A percentile compares a stretch with the other conserved stretches of the same genome.
These are phyloP conservation scores for Globisporangium alternatum DNA, from an alignment of 352 stramenopile species.

Conservation along the genomic window DNA sequence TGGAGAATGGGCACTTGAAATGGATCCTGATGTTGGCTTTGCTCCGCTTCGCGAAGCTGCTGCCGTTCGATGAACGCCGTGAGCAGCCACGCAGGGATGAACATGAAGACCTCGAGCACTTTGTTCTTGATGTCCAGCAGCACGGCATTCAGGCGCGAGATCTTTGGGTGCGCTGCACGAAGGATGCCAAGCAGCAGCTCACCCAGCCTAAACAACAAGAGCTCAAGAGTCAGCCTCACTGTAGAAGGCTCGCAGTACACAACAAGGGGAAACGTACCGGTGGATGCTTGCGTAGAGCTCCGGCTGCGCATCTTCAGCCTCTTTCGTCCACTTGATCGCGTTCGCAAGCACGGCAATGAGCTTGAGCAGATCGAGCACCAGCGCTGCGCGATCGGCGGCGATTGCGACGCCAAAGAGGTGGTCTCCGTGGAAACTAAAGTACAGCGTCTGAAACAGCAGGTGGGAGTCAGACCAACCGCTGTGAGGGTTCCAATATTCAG, in stretches of 20 bases:
- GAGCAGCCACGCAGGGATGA: slow-evolving; percentile 40
- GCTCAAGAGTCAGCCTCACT: background rate
- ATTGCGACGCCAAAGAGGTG: slow-evolving; percentile 17
- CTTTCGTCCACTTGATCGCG: slow-evolving; percentile 41
- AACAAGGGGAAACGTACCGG: slow-evolving; percentile 18
- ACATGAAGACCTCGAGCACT: slow-evolving; percentile 60
- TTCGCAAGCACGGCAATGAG: slow-evolving; percentile 58
- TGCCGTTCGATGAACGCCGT: slow-evolving; percentile 35
- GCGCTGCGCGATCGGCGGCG: slow-evolving; percentile 19
- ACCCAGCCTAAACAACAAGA: slow-evolving; percentile 28
- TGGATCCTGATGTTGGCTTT: background rate
- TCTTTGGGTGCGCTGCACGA: slow-evolving; percentile 21
- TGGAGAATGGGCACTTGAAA: slow-evolving; percentile 12
- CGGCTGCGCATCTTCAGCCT: slow-evolving; percentile 26
- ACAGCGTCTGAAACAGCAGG: slow-evolving; percentile 33
- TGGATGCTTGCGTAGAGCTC: slow-evolving; percentile 27
- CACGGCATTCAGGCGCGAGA: slow-evolving; percentile 27
- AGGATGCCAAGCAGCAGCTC: slow-evolving; percentile 47
- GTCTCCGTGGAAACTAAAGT: slow-evolving; percentile 30
- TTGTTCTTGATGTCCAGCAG: slow-evolving; percentile 63
- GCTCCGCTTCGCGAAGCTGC: slow-evolving; percentile 23
- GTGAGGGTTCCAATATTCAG: background rate
- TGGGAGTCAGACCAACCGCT: background rate
- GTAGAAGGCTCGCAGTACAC: background rate
- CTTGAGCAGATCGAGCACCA: slow-evolving; percentile 58